Evolutionary conservation across 2,329 filamentous ascomycete species (phyloP), one percentile per base, ranked within the genome.

Genomic region (Ambrosiella beaveri): DNA sequence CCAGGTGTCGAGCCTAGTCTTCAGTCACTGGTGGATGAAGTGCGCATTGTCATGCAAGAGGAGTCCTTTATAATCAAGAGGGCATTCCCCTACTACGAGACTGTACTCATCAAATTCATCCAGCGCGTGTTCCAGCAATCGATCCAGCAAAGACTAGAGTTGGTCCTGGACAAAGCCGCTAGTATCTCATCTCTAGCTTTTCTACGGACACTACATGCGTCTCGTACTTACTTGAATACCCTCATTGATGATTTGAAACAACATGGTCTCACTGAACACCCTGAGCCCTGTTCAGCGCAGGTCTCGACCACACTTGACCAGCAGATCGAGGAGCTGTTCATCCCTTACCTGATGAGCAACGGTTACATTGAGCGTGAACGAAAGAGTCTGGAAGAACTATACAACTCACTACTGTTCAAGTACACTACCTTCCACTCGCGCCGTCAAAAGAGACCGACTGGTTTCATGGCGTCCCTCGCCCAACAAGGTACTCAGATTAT

Each of bases 61-160:
- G 93, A 98, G 67, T 96, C 91, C 8, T 87, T 88, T 63, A 95
- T 96, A 68, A 97, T 98, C 68, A 95, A 93, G 69, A 82, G 89
- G 56, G 91, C 93, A 0, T 98, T 98, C 66, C 93, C 93, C 0
- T 96, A 90, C 68, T 91, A 95, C 64, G 93, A 98, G 65, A 90
- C 91, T 61, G 93, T 98, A 1, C 74, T 98, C 55, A 84, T 84
- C 63, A 91, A 91, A 65, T 98, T 98, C 65, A 78, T 98, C 56
- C 93, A 98, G 70, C 80, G 93, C 63, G 85, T 98, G 9, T 98
- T 98, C 66, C 93, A 98, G 67, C 93, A 98, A 70, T 97, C 91
- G 1, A 90, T 98, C 62, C 94, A 98, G 70, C 91, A 97, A 69
- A 81, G 91, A 12, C 76, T 98, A 8, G 93, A 98, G 68, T 87